Evolutionary conservation across 2,329 filamentous ascomycete genomes (phyloP).

Genomic region (Hymenoscyphus salicellus): DNA sequence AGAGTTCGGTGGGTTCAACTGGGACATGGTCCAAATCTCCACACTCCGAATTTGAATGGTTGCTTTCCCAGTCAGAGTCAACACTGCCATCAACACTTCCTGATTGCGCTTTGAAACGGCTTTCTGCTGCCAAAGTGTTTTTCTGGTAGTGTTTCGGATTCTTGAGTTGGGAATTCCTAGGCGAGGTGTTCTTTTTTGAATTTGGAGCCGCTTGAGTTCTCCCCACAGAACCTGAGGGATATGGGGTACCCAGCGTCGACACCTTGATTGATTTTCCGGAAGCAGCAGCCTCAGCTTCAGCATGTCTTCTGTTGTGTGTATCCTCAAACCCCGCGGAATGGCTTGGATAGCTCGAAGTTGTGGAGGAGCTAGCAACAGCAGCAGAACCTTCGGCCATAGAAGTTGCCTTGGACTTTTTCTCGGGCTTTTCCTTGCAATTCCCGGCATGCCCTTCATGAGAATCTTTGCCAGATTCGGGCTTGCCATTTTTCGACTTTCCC

Average conservation of each 20-base stretch:
- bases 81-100: not conserved
- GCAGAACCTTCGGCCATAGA: not conserved
- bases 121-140: not conserved
- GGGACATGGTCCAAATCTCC: conserved; percentile 5
- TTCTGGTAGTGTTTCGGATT: not conserved
- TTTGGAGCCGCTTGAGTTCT: too few relatives aligned
- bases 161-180: too few relatives aligned
- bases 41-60: conserved; percentile 2
- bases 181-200: too few relatives aligned
- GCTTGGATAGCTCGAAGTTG: not conserved
- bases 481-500: conserved; percentile 1
- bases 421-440: not conserved
- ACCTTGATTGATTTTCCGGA: not conserved
- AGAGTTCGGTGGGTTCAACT: not conserved
- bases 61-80: not conserved
- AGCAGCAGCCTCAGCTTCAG: not conserved
- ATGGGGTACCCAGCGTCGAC: not conserved
- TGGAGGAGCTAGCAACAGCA: too few relatives aligned
- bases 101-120: not conserved
- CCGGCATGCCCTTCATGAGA: not conserved
- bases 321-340: not conserved
- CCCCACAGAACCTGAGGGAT: too few relatives aligned
- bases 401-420: not conserved
- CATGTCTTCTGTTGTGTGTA: not conserved
- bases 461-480: not conserved